A percentile compares a stretch with the other conserved stretches of the same genome.
Evolutionary conservation across 1,139 yeast species (phyloP).

Genomic region (Saccharomyces hybrid): DNA sequence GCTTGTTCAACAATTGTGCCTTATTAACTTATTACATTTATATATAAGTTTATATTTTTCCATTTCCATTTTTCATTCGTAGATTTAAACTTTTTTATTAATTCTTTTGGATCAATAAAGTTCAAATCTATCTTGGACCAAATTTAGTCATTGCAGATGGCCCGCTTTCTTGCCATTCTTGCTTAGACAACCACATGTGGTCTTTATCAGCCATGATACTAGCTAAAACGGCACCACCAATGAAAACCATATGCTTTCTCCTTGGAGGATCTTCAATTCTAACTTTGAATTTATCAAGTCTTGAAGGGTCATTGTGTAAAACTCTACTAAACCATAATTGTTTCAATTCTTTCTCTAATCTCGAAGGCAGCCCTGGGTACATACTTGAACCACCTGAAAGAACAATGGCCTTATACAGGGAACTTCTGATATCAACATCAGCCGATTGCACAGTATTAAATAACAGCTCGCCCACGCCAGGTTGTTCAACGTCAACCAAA

Average conservation of each 20-base stretch:
- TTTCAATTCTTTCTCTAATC: slow-evolving; percentile 91
- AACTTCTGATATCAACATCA: slow-evolving; percentile 85
- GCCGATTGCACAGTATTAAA: slow-evolving; percentile 92
- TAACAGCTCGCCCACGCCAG: slow-evolving; percentile 89
- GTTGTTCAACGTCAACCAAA: slow-evolving; percentile 95
- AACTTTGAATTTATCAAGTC: slow-evolving; percentile 87
- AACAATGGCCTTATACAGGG: slow-evolving; percentile 86
- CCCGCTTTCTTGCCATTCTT: slow-evolving; percentile 98
- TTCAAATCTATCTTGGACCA: slow-evolving; percentile 67
- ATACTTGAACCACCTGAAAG: slow-evolving; percentile 95
- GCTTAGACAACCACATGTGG: slow-evolving; percentile 94
- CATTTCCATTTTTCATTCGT: slow-evolving; percentile 3
- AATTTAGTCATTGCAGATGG: slow-evolving; percentile 73
- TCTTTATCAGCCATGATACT: slow-evolving; percentile 97
- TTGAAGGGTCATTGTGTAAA: slow-evolving; percentile 75
- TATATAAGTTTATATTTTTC: slow-evolving; percentile 1
- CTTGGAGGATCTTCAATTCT: slow-evolving; percentile 98
- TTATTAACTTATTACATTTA: neutral
- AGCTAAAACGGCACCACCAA: slow-evolving; percentile 98
- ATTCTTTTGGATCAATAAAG: slow-evolving; percentile 1
- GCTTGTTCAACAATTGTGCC: neutral
- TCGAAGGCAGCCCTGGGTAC: slow-evolving; percentile 97
- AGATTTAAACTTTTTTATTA: slow-evolving; percentile 1
- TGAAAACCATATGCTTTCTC: slow-evolving; percentile 97
- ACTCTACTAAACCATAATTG: slow-evolving; percentile 93